phyloP scores from a whole-genome alignment of 306 rosid species.

The Castanea sativa region DNA sequence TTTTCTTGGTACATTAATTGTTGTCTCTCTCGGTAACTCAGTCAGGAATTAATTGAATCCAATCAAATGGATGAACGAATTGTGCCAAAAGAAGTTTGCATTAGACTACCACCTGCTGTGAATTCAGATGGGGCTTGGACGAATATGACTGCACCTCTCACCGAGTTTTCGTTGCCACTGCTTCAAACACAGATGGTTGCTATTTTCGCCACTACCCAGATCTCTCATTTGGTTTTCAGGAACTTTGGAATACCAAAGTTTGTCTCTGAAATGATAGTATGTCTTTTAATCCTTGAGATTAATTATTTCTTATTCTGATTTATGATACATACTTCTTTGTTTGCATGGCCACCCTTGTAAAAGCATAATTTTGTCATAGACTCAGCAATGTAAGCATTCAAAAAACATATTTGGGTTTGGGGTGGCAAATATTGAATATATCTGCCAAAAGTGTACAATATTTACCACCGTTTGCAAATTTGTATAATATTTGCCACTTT shows the following conservation, averaged over 20 bases:
- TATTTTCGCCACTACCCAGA: constrained; percentile 13
- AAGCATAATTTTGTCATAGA: too few species aligned
- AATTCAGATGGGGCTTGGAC: constrained; percentile 30
- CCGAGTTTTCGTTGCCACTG: constrained; percentile 24
- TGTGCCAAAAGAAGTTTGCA: not conserved
- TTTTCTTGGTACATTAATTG: too few species aligned
- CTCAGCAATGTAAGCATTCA: not conserved
- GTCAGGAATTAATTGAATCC: not conserved
- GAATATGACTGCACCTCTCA: constrained; percentile 2
- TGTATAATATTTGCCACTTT: too few species aligned
- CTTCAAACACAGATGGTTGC: constrained; percentile 29
- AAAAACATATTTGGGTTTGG: too few species aligned
- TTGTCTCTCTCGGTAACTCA: not conserved
- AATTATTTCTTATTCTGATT: not conserved
- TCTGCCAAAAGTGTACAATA: too few species aligned
- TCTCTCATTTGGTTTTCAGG: constrained; percentile 24
- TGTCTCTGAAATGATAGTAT: constrained; percentile 34
- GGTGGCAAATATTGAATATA: too few species aligned
- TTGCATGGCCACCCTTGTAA: not conserved
- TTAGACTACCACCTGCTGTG: not conserved
- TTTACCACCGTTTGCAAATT: too few species aligned
- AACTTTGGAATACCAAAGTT: constrained; percentile 26
- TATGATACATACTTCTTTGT: not conserved
- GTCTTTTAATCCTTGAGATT: not conserved
- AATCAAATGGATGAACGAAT: not conserved